phyloP scores from a whole-genome alignment of 306 rosid genomes.

The Geum urbanum region DNA sequence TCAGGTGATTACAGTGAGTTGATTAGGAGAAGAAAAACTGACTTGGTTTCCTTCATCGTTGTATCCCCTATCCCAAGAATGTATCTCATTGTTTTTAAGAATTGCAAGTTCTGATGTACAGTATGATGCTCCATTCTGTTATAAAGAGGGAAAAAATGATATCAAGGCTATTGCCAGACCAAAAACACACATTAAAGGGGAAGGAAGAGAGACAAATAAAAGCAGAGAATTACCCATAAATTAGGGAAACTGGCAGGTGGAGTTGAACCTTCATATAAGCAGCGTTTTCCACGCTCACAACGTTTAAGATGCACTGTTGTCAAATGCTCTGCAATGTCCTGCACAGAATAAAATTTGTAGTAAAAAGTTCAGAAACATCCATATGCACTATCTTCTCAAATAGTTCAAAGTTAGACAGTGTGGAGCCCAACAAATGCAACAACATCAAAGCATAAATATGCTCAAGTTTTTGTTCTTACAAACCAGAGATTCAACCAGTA shows the following conservation, averaged over 20 bases:
- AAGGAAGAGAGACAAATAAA: slow-evolving; percentile 4
- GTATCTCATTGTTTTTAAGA: slow-evolving; percentile 88
- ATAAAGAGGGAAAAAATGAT: not conserved
- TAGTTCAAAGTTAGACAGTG: slow-evolving; percentile 10
- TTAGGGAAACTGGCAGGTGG: slow-evolving; percentile 95
- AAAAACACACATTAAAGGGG: not conserved
- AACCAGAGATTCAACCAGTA: not conserved
- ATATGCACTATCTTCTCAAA: not conserved
- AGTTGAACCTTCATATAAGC: slow-evolving; percentile 94
- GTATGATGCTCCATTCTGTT: slow-evolving; percentile 85
- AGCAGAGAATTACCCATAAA: slow-evolving; percentile 70
- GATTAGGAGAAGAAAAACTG: slow-evolving; percentile 24
- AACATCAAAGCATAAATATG: not conserved
- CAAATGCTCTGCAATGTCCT: slow-evolving; percentile 94
- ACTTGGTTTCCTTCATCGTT: slow-evolving; percentile 88
- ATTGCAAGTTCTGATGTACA: slow-evolving; percentile 77
- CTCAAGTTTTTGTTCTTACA: not conserved
- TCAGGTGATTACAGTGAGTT: slow-evolving; percentile 3
- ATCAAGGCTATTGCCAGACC: not conserved
- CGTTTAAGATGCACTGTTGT: slow-evolving; percentile 79
- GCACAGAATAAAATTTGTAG: slow-evolving; percentile 16
- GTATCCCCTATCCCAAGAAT: slow-evolving; percentile 87
- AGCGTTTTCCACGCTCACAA: slow-evolving; percentile 94
- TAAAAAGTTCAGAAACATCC: not conserved
- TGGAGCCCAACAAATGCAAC: slow-evolving; percentile 3